These are phyloP conservation scores for Trichoderma citrinoviride DNA, from an alignment of 2,329 filamentous ascomycete species.

Conservation along the genomic window DNA sequence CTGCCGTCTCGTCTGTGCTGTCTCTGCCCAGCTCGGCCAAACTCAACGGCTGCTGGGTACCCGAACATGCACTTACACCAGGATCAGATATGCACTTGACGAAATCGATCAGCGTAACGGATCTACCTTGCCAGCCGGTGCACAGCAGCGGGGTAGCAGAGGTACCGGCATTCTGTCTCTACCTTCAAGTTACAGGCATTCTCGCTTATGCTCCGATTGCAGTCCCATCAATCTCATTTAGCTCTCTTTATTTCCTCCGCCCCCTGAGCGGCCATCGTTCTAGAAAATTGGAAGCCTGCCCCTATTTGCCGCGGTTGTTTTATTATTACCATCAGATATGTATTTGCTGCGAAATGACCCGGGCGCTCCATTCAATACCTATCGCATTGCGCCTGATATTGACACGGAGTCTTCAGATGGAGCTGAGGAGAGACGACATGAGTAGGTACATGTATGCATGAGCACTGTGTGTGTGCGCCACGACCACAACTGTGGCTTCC, in stretches of 20 bases:
- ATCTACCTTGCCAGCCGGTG: neutral
- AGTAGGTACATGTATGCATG: neutral
- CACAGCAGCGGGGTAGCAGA: neutral
- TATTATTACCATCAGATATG: no score
- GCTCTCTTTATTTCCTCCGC: neutral
- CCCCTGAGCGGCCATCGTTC: slow-evolving; percentile 9
- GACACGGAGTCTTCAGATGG: slow-evolving; percentile 11
- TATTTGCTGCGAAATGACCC: slow-evolving; percentile 1
- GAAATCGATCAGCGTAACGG: neutral
- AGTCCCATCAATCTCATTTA: slow-evolving; percentile 13
- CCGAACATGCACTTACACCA: neutral
- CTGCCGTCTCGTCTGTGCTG: neutral
- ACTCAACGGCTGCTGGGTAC: neutral
- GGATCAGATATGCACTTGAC: neutral
- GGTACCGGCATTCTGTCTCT: neutral
- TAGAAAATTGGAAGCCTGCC: slow-evolving; percentile 5
- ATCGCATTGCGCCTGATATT: neutral
- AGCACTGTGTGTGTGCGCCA: neutral
- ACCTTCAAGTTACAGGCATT: no score
- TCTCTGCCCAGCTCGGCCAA: neutral
- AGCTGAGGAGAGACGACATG: slow-evolving; percentile 14
- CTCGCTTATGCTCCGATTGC: slow-evolving; percentile 10
- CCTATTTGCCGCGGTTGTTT: slow-evolving; percentile 8
- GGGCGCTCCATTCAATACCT: neutral
- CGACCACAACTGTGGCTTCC: neutral